Conservation (phyloP, 306 rosid species). For the Purshia tridentata region DNA sequence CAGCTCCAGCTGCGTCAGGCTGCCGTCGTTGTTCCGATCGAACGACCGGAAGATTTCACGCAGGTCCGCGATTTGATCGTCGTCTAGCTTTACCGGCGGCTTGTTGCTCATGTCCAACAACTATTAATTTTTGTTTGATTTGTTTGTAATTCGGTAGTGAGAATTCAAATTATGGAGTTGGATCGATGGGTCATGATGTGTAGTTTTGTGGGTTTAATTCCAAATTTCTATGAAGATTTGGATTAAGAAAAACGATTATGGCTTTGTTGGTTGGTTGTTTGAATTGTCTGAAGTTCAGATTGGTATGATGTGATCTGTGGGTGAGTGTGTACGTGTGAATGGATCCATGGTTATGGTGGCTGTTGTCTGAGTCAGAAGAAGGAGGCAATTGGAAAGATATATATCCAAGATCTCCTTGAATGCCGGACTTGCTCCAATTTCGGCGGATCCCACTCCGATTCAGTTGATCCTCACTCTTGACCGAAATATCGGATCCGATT, state of each 20-base stretch:
- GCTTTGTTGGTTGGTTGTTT: no score
- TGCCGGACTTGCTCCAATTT: constrained; percentile 20
- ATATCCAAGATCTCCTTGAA: constrained; percentile 21
- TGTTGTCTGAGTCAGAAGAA: not conserved
- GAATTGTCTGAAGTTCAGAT: no score
- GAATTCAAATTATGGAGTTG: not conserved
- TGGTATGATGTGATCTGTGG: no score
- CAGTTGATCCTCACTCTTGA: constrained; percentile 21
- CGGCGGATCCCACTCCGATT: no score
- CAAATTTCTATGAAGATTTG: no score
- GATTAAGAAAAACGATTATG: no score
- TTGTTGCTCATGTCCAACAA: constrained; percentile 51
- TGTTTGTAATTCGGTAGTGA: no score
- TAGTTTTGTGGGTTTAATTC: no score
- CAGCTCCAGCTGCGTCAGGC: constrained; percentile 80
- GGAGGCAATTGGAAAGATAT: no score
- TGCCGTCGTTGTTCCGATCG: constrained; percentile 87
- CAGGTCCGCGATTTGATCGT: constrained; percentile 74
- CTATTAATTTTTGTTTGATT: not conserved
- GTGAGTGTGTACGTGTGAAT: not conserved
- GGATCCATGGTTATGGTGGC: not conserved
- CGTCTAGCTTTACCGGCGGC: constrained; percentile 63
- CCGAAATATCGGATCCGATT: constrained; percentile 36
- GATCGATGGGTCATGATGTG: not conserved
- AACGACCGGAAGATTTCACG: constrained; percentile 81